Percentiles rank a stretch among this genome's conserved stretches.
These are phyloP conservation scores for Lodderomyces parapsilosis DNA, from an alignment of 1,139 yeast species.

Conservation along the genomic window DNA sequence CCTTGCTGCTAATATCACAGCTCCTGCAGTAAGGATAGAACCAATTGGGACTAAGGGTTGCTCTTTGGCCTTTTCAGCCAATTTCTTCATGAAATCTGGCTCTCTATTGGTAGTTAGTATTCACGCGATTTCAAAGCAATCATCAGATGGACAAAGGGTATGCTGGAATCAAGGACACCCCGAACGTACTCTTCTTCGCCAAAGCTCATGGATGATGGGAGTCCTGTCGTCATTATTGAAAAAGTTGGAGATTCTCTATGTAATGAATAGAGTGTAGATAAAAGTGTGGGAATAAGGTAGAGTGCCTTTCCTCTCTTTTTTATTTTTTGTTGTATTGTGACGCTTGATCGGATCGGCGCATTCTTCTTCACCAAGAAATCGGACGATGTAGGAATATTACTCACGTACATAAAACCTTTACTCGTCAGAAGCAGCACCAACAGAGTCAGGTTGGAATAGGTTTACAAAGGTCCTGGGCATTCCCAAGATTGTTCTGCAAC, in stretches of 20 bases:
- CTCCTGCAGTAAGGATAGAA: conserved; percentile 73
- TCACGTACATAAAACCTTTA: background rate
- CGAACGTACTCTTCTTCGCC: conserved; percentile 27
- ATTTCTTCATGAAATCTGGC: conserved; percentile 30
- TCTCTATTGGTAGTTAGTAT: conserved; percentile 19
- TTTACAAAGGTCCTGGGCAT: too few relatives aligned
- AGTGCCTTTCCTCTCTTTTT: background rate
- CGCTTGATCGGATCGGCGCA: background rate
- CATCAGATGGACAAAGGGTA: too few relatives aligned
- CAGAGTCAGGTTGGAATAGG: too few relatives aligned
- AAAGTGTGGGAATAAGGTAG: background rate
- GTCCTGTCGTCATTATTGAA: conserved; percentile 17
- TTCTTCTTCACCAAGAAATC: background rate
- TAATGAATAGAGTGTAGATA: background rate
- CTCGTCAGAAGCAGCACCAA: too few relatives aligned
- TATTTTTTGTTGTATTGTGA: background rate
- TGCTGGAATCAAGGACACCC: too few relatives aligned
- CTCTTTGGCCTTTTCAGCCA: conserved; percentile 51
- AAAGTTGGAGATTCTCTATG: background rate
- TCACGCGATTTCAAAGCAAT: background rate
- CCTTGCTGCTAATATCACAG: conserved; percentile 74
- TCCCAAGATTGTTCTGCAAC: too few relatives aligned
- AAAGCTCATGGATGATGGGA: conserved; percentile 25
- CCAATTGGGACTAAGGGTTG: conserved; percentile 86
- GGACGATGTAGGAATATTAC: background rate